Evolutionary conservation across 345 rosid genomes (phyloP).

Genomic region (Garcia nutans): DNA sequence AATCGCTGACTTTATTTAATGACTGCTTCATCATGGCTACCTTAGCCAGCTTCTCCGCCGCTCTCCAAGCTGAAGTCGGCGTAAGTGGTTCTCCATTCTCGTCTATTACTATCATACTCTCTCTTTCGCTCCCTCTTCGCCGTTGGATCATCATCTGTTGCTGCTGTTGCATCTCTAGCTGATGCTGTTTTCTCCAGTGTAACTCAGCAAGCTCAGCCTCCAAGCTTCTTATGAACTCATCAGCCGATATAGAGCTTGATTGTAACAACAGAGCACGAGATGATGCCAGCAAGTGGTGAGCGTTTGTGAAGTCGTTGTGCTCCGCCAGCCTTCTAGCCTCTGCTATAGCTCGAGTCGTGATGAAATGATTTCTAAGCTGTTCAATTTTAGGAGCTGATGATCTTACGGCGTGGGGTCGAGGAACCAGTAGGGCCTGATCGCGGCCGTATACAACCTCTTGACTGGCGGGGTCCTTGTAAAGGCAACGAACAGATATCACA

Average conservation of each 20-base stretch:
- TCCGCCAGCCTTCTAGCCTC: slow-evolving; percentile 27
- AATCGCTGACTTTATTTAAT: slow-evolving; percentile 32
- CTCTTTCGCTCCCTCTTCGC: slow-evolving; percentile 37
- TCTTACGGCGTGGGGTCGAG: slow-evolving; percentile 26
- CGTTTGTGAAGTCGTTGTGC: slow-evolving; percentile 21
- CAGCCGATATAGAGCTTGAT: slow-evolving; percentile 11
- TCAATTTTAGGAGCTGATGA: slow-evolving; percentile 24
- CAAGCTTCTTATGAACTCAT: slow-evolving; percentile 24
- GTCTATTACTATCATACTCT: slow-evolving; percentile 39
- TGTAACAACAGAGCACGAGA: slow-evolving; percentile 26
- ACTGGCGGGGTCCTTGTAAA: slow-evolving; percentile 31
- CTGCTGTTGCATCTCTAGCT: slow-evolving; percentile 22
- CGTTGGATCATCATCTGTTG: slow-evolving; percentile 24
- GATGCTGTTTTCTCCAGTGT: slow-evolving; percentile 29
- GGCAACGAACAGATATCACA: slow-evolving; percentile 32
- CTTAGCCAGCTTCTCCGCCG: slow-evolving; percentile 40
- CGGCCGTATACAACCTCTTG: slow-evolving; percentile 37
- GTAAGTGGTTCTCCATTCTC: slow-evolving; percentile 54
- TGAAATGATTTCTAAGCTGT: slow-evolving; percentile 19
- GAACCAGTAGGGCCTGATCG: slow-evolving; percentile 27
- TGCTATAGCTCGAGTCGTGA: slow-evolving; percentile 29
- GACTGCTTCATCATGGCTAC: slow-evolving; percentile 34
- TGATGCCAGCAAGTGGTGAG: slow-evolving; percentile 26
- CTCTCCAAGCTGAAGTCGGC: slow-evolving; percentile 37
- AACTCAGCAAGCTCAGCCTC: slow-evolving; percentile 31